Evolutionary conservation across 306 rosid species (phyloP).

Genomic region (Quercus mongolica): DNA sequence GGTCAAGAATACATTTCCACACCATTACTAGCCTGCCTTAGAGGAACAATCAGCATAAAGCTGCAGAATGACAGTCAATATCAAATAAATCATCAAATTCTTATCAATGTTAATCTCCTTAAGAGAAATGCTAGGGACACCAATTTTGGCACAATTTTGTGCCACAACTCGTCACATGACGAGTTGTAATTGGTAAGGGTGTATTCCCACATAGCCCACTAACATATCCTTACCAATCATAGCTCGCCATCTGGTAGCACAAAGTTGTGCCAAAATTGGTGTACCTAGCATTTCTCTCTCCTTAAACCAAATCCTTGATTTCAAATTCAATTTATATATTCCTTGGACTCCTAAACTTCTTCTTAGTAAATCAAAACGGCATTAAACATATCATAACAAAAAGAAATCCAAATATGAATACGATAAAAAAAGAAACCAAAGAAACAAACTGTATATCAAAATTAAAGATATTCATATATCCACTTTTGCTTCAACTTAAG

Average conservation of each 20-base stretch:
- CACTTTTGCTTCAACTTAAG: constrained; percentile 26
- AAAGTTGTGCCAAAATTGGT: too few relatives aligned
- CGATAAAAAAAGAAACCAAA: not conserved
- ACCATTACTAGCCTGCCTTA: not conserved
- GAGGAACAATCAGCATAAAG: not conserved
- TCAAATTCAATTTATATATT: not conserved
- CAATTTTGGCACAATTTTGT: too few relatives aligned
- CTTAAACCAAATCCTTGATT: not conserved
- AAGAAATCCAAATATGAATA: constrained; percentile 18
- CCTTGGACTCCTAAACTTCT: constrained; percentile 21
- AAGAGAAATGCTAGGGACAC: not conserved
- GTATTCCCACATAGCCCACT: too few relatives aligned
- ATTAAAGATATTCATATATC: constrained; percentile 5
- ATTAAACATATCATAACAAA: not conserved
- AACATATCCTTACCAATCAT: too few relatives aligned
- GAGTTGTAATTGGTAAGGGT: too few relatives aligned
- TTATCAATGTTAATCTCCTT: not conserved
- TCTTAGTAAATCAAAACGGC: constrained; percentile 13
- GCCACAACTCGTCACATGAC: too few relatives aligned
- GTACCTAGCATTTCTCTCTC: too few relatives aligned
- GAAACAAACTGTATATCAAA: constrained; percentile 20
- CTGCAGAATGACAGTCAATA: not conserved
- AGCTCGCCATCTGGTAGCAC: too few relatives aligned
- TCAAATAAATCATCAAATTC: not conserved
- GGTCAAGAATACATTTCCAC: not conserved